A percentile compares a stretch with the other conserved stretches of the same genome.
Conservation (phyloP, 2,329 filamentous ascomycete species). For the Immersiporthe knoxdaviesiana region DNA sequence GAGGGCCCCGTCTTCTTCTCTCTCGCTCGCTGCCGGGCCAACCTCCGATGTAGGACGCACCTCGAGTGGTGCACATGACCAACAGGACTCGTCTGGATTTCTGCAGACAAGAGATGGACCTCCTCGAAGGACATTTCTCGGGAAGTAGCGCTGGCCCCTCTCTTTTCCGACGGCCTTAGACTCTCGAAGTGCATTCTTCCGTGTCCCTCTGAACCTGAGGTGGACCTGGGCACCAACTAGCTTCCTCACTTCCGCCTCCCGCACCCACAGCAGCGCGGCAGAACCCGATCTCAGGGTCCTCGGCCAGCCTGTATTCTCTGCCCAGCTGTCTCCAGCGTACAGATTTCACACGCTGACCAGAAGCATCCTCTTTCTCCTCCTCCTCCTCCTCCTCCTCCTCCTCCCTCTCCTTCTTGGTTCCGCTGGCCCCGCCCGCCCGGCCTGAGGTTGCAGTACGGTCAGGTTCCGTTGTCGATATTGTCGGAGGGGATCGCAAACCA, state of each 20-base stretch:
- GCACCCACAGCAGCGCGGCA: not conserved
- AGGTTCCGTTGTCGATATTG: constrained; percentile 3
- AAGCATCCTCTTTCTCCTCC: not conserved
- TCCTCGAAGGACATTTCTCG: not conserved
- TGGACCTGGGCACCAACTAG: not conserved
- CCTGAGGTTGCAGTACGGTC: not conserved
- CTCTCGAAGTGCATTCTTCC: not conserved
- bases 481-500: not conserved
- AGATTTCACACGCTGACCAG: not conserved
- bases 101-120: not conserved
- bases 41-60: constrained; percentile 12
- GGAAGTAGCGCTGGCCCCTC: not conserved
- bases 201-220: not conserved
- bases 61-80: not conserved
- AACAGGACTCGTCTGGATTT: not conserved
- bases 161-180: not conserved
- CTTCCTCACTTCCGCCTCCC: constrained; percentile 4
- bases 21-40: not conserved
- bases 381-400: too few species aligned
- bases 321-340: not conserved
- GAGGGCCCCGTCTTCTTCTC: not conserved
- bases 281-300: constrained; percentile 2
- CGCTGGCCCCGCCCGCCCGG: not conserved
- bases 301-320: not conserved
- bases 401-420: not conserved